Evolutionary conservation across 805 yeast species (phyloP).

Genomic region (Blastobotrys muscicola): DNA sequence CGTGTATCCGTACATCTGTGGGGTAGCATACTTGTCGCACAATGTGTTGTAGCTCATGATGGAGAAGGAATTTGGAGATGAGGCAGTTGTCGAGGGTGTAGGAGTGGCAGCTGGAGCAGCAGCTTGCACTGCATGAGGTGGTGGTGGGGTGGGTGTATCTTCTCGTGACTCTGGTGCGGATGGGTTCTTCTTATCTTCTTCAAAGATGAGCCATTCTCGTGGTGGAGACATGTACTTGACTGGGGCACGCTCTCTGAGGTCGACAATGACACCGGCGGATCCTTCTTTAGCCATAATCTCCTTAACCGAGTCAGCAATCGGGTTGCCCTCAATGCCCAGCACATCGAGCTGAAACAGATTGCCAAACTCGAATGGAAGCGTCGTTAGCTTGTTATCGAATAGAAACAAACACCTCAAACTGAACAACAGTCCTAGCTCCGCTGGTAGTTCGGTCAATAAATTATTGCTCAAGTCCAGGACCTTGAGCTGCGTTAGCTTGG

Average conservation of each 20-base stretch:
- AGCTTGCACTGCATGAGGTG: neutral
- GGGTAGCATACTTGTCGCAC: constrained; percentile 93
- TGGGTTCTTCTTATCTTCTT: constrained; percentile 34
- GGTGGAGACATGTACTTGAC: constrained; percentile 55
- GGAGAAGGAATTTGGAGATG: constrained; percentile 41
- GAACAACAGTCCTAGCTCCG: constrained; percentile 74
- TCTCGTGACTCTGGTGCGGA: neutral
- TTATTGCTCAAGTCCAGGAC: constrained; percentile 82
- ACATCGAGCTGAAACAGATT: constrained; percentile 74
- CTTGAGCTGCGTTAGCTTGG: constrained; percentile 60
- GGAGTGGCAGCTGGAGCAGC: neutral
- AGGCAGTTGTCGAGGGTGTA: neutral
- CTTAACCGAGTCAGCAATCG: constrained; percentile 56
- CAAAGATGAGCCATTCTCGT: constrained; percentile 74
- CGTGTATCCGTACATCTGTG: constrained; percentile 84
- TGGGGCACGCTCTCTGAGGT: constrained; percentile 76
- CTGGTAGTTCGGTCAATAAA: constrained; percentile 59
- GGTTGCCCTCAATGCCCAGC: constrained; percentile 90
- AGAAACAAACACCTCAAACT: constrained; percentile 72
- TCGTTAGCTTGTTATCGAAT: constrained; percentile 73
- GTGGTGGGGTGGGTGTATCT: neutral
- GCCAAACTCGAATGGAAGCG: constrained; percentile 79
- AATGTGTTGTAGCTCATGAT: constrained; percentile 81
- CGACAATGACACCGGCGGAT: constrained; percentile 69
- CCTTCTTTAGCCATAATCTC: constrained; percentile 71